Evolutionary conservation across 805 yeast genomes (phyloP), one percentile per base, ranked within the genome.

Genomic region (Saturnispora dispora): DNA sequence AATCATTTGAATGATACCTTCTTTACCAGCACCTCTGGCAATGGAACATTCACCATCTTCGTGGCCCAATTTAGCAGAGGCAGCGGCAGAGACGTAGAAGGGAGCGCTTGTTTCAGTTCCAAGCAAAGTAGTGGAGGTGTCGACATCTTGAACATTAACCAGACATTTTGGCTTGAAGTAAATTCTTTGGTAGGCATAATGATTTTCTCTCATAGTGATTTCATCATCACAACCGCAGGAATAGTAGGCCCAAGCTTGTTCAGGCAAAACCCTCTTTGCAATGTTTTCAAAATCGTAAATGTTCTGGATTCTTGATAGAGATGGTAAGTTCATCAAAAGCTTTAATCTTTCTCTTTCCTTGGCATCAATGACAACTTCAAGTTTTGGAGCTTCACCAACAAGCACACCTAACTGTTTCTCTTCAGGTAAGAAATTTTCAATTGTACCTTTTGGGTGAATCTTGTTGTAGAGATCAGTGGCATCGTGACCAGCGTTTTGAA

Each of bases 181-280:
- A 48, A 89, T 79, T 33, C 96, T 73, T 62, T 87, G 96, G 70
- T 79, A 90, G 2, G 96, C 95, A 49, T 81, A 75, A 65, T 89
- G 97, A 70, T 91, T 90, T 62, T 90, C 96, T 59, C 98, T 77
- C 60, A 86, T 63, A 1, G 96, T 78, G 58, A 90, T 79, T 70
- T 90, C 98, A 65, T 90, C 97, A 66, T 90, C 96, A 20, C 96
- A 78, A 11, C 91, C 98, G 35, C 89, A 80, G 3, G 95, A 84
- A 64, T 89, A 90, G 67, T 91, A 91, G 18, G 91, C 91, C 93
- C 96, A 86, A 0, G 93, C 97, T 28, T 78, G 76, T 51, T 79
- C 81, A 25, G 85, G 76, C 74, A 91, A 72, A 33, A 87, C 83
- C 54, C 81, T 78, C 46, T 88, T 74, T 2, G 97, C 97, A 45